Percentiles rank a stretch among this genome's conserved stretches.
phyloP scores from a whole-genome alignment of 495 filamentous ascomycete species.

The Lindgomyces ingoldianus region DNA sequence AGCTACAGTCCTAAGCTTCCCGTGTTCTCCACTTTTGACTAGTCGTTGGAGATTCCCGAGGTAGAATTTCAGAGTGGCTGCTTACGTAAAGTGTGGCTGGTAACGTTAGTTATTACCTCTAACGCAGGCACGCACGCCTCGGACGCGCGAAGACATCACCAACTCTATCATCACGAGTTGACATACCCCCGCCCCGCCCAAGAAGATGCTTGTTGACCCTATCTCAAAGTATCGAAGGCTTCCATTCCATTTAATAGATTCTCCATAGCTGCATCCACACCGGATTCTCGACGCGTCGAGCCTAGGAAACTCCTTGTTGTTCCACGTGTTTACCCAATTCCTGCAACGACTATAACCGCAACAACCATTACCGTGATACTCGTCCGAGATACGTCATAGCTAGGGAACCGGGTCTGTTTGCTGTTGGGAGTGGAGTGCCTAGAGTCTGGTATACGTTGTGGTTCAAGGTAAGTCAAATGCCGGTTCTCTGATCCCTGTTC shows the following conservation, averaged over 20 bases:
- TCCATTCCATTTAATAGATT: constrained; percentile 1
- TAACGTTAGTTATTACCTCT: too few relatives aligned
- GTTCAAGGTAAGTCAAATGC: background rate
- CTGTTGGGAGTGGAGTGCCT: background rate
- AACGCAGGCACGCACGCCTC: too few relatives aligned
- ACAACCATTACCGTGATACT: background rate
- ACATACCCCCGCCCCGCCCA: background rate
- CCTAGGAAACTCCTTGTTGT: background rate
- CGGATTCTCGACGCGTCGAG: constrained; percentile 12
- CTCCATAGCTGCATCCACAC: constrained; percentile 7
- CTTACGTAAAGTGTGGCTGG: too few relatives aligned
- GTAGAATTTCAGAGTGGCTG: too few relatives aligned
- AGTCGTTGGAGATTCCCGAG: too few relatives aligned
- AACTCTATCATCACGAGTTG: constrained; percentile 4
- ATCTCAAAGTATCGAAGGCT: constrained; percentile 13
- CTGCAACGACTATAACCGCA: background rate
- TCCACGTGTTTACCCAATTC: constrained; percentile 18
- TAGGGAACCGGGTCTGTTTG: background rate
- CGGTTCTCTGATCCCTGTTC: background rate
- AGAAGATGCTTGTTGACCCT: constrained; percentile 20
- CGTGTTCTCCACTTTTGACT: too few relatives aligned
- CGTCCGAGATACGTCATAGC: background rate
- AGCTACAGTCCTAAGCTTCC: too few relatives aligned
- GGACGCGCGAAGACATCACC: constrained; percentile 6
- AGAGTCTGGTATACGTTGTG: background rate